A percentile compares a stretch with the other conserved stretches of the same genome.
These are phyloP conservation scores for Aspergillus viridinutans DNA, from an alignment of 2,329 filamentous ascomycete genomes.

Conservation along the genomic window DNA sequence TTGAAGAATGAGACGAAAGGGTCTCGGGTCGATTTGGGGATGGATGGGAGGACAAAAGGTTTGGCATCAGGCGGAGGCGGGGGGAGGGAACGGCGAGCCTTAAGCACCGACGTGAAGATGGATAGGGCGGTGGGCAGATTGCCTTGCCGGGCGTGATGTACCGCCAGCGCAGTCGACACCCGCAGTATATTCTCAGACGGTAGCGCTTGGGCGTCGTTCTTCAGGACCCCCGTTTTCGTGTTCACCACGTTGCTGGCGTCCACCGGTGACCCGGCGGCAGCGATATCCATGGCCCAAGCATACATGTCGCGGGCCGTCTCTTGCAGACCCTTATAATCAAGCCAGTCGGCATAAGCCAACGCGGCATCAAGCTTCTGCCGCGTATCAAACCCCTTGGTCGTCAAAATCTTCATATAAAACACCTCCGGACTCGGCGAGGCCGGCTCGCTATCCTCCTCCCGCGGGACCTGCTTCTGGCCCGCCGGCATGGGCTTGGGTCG, in stretches of 20 bases:
- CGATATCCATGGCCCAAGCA: constrained; percentile 70
- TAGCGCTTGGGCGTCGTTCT: constrained; percentile 48
- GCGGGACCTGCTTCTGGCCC: constrained; percentile 58
- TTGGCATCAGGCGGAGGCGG: constrained; percentile 29
- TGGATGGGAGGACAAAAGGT: constrained; percentile 21
- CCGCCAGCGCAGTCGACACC: constrained; percentile 71
- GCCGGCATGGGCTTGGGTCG: constrained; percentile 68
- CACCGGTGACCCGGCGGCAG: constrained; percentile 52
- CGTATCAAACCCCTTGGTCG: constrained; percentile 72
- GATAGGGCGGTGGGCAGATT: constrained; percentile 69
- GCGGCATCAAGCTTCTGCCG: constrained; percentile 77
- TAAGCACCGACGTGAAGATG: constrained; percentile 78
- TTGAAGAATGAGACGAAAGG: constrained; percentile 34
- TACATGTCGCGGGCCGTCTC: constrained; percentile 69
- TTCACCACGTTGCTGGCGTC: constrained; percentile 54
- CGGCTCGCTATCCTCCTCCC: constrained; percentile 69
- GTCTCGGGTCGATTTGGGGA: constrained; percentile 19
- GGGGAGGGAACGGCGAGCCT: constrained; percentile 63
- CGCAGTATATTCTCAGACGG: constrained; percentile 72
- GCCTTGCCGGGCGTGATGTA: constrained; percentile 67
- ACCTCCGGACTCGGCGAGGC: constrained; percentile 68
- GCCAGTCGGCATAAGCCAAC: constrained; percentile 77
- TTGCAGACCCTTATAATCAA: constrained; percentile 68
- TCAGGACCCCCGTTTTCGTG: constrained; percentile 59
- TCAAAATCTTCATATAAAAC: constrained; percentile 78